These are phyloP conservation scores for Gossypium thurberi DNA, from an alignment of 345 rosid genomes.

Conservation along the genomic window DNA sequence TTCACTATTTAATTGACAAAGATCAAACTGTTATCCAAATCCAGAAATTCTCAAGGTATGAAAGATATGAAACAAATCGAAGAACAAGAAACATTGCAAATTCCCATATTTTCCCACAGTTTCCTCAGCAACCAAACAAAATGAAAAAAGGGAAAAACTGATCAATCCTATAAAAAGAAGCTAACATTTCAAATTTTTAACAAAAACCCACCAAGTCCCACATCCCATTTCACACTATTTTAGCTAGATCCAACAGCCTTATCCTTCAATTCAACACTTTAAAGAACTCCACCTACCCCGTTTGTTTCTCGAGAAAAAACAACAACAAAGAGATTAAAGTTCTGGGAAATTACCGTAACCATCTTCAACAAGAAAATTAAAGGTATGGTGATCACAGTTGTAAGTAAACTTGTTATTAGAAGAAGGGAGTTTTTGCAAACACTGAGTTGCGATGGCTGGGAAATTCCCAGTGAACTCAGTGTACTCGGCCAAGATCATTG, in stretches of 20 bases:
- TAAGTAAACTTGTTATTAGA: constrained; percentile 89
- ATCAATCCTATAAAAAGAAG: background rate
- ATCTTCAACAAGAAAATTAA: constrained; percentile 90
- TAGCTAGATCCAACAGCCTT: constrained; percentile 24
- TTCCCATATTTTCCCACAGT: background rate
- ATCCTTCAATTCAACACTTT: constrained; percentile 3
- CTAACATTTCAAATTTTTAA: background rate
- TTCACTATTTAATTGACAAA: background rate
- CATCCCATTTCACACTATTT: constrained; percentile 6
- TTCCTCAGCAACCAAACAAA: constrained; percentile 13
- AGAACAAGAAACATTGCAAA: background rate
- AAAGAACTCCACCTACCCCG: constrained; percentile 6
- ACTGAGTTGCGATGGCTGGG: constrained; percentile 93
- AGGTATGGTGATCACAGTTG: constrained; percentile 96
- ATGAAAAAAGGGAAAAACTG: background rate
- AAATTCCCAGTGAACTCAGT: constrained; percentile 98
- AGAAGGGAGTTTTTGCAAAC: constrained; percentile 81
- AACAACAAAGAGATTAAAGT: background rate
- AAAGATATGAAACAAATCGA: background rate
- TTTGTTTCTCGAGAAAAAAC: background rate
- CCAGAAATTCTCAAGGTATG: constrained; percentile 1
- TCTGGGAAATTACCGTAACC: constrained; percentile 55
- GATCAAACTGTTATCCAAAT: background rate
- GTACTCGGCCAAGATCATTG: constrained; percentile 84
- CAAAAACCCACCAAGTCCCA: background rate